Percentiles rank a stretch among this genome's conserved stretches.
phyloP scores from a whole-genome alignment of 2,329 filamentous ascomycete species.

The Neoscytalidium dimidiatum region DNA sequence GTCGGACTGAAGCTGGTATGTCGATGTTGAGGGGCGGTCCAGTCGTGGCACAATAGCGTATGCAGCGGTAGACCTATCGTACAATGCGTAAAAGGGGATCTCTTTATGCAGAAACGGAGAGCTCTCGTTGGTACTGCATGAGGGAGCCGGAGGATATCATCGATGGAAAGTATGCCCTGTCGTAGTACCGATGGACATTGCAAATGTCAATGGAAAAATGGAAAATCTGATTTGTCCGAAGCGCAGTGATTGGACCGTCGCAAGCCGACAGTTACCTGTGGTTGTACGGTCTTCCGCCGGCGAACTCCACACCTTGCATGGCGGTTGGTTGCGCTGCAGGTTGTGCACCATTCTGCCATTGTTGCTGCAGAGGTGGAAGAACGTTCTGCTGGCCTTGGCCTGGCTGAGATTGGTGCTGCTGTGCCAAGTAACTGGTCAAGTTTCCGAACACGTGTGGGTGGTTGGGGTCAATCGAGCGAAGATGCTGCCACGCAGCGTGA shows the following conservation, averaged over 20 bases:
- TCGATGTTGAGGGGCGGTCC: background rate
- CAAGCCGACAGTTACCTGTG: conserved; percentile 11
- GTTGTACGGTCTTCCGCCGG: conserved; percentile 34
- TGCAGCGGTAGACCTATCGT: conserved; percentile 18
- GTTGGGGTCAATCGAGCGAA: conserved; percentile 48
- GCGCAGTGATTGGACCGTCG: background rate
- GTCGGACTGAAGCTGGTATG: conserved; percentile 3
- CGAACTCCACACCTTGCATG: conserved; percentile 55
- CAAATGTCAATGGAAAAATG: background rate
- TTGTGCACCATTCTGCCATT: conserved; percentile 24
- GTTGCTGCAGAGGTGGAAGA: conserved; percentile 42
- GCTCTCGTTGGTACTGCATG: background rate
- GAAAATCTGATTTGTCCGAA: background rate
- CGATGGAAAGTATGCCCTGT: background rate
- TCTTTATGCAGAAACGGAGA: conserved; percentile 3
- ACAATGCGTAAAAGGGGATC: conserved; percentile 18
- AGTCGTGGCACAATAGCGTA: conserved; percentile 1
- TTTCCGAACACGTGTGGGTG: conserved; percentile 50
- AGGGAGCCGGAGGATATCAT: conserved; percentile 1
- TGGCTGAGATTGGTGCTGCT: conserved; percentile 29
- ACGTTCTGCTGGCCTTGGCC: conserved; percentile 24
- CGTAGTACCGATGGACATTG: background rate
- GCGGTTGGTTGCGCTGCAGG: conserved; percentile 37
- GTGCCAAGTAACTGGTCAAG: conserved; percentile 46
- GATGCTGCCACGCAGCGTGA: conserved; percentile 47